These are phyloP conservation scores for Datisca glomerata DNA, from an alignment of 306 rosid genomes.

Conservation along the genomic window DNA sequence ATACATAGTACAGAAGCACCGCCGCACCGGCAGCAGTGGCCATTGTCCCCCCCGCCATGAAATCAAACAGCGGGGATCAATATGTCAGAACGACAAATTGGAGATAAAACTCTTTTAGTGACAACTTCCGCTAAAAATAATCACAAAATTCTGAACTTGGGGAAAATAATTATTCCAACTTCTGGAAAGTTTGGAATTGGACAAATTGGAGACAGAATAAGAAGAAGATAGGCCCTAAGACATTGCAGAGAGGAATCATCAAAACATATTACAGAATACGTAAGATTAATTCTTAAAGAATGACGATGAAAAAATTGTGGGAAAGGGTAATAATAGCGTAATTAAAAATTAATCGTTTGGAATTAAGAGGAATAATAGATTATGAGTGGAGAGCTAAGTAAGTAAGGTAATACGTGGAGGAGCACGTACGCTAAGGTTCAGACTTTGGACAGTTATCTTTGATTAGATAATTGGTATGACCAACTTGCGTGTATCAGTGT, in stretches of 20 bases:
- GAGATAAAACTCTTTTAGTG: too few relatives aligned
- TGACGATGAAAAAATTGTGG: background rate
- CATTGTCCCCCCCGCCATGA: constrained; percentile 90
- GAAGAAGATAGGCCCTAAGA: background rate
- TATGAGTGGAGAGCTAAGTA: background rate
- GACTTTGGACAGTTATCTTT: too few relatives aligned
- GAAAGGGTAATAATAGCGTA: background rate
- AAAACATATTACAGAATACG: background rate
- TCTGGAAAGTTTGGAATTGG: too few relatives aligned
- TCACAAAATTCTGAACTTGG: background rate
- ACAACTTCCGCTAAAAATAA: too few relatives aligned
- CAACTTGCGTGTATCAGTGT: too few relatives aligned
- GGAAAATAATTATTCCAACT: too few relatives aligned
- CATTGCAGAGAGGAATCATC: background rate
- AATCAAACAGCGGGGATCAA: constrained; percentile 10
- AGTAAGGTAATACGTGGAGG: background rate
- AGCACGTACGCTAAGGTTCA: constrained; percentile 7
- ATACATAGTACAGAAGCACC: constrained; percentile 46
- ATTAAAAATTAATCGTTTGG: too few relatives aligned
- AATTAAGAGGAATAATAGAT: background rate
- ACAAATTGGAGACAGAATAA: too few relatives aligned
- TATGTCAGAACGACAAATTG: too few relatives aligned
- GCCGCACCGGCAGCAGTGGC: constrained; percentile 94
- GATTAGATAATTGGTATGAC: too few relatives aligned
- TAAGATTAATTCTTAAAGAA: background rate